These are phyloP conservation scores for Cardiospermum halicacabum DNA, from an alignment of 345 rosid genomes.

Conservation along the genomic window DNA sequence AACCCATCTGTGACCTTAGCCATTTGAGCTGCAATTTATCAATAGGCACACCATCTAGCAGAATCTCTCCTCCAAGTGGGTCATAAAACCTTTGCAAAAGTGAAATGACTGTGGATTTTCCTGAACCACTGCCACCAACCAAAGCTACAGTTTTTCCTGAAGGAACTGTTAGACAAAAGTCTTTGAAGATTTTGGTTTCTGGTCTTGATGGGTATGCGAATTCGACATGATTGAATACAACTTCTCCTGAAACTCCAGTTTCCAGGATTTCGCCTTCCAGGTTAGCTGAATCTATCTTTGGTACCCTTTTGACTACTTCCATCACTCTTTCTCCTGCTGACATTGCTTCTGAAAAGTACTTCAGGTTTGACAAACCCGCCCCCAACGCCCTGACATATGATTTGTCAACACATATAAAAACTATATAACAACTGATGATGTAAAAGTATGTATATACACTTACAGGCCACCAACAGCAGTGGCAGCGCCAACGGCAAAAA, in stretches of 20 bases:
- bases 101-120: constrained; percentile 79
- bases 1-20: constrained; percentile 75
- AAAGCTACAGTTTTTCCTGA: constrained; percentile 72
- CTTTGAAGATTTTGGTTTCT: constrained; percentile 42
- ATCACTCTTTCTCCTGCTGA: constrained; percentile 57
- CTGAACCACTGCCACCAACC: constrained; percentile 90
- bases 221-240: constrained; percentile 53
- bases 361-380: constrained; percentile 59
- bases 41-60: constrained; percentile 54
- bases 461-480: constrained; percentile 72
- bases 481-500: constrained; percentile 52
- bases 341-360: constrained; percentile 64
- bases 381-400: constrained; percentile 76
- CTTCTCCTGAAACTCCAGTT: constrained; percentile 48
- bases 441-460: constrained; percentile 10
- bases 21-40: constrained; percentile 69
- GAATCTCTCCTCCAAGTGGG: constrained; percentile 61
- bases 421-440: too few relatives aligned
- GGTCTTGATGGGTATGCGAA: constrained; percentile 84
- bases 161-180: constrained; percentile 56
- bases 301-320: constrained; percentile 64
- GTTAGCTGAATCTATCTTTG: constrained; percentile 62
- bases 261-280: constrained; percentile 42
- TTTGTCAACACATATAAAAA: too few relatives aligned
- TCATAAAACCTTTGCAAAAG: constrained; percentile 80